These are phyloP conservation scores for Pterocarpus macrocarpus DNA, from an alignment of 306 rosid genomes.

Conservation along the genomic window DNA sequence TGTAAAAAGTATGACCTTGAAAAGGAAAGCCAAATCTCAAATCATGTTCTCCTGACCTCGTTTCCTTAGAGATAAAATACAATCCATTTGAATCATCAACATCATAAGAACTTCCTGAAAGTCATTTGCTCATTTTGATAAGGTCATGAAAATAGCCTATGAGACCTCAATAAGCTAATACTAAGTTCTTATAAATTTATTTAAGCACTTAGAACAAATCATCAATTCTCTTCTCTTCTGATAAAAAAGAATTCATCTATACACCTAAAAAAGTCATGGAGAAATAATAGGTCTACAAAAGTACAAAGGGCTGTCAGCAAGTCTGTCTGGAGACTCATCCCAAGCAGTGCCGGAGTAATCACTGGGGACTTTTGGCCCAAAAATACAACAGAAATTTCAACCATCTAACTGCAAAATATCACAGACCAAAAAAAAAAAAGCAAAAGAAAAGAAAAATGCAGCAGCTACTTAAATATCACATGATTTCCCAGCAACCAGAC, in stretches of 20 bases:
- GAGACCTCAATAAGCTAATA: neutral
- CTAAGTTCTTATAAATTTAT: neutral
- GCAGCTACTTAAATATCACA: neutral
- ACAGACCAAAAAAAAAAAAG: too few relatives aligned
- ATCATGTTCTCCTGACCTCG: neutral
- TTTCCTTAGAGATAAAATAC: neutral
- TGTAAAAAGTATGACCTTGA: neutral
- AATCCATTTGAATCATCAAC: conserved; percentile 7
- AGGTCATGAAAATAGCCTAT: neutral
- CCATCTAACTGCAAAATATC: neutral
- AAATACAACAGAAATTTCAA: neutral
- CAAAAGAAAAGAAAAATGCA: neutral
- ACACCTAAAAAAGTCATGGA: neutral
- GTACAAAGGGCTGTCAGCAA: too few relatives aligned
- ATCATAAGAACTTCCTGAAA: neutral
- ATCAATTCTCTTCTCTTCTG: neutral
- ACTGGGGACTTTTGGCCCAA: neutral
- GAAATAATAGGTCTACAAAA: too few relatives aligned
- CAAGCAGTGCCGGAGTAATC: neutral
- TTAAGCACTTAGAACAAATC: neutral
- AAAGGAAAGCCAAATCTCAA: conserved; percentile 5
- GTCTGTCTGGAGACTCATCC: too few relatives aligned
- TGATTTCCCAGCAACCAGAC: neutral
- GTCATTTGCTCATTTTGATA: neutral
- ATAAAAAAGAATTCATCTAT: neutral